These are phyloP conservation scores for Cryphonectria nitschkei DNA, from an alignment of 2,329 filamentous ascomycete genomes.

Conservation along the genomic window DNA sequence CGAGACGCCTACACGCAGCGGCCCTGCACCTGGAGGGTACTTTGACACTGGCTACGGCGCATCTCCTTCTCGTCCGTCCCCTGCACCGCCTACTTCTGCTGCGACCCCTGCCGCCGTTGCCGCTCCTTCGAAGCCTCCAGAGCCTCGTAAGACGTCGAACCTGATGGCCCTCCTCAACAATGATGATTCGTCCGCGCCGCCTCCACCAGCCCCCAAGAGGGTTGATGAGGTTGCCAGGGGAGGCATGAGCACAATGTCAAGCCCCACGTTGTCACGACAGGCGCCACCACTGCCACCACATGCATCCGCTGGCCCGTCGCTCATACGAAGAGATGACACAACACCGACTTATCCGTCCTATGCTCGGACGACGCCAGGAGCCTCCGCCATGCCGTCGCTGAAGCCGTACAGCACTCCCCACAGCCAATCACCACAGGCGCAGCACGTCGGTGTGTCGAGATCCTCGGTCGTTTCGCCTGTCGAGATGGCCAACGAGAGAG, in stretches of 20 bases:
- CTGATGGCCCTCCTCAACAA: constrained; percentile 68
- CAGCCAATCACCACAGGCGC: constrained; percentile 54
- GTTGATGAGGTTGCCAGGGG: constrained; percentile 50
- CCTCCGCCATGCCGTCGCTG: constrained; percentile 56
- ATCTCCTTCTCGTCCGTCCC: constrained; percentile 34
- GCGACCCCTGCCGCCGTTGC: constrained; percentile 45
- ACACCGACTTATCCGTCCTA: constrained; percentile 50
- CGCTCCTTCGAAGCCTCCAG: constrained; percentile 46
- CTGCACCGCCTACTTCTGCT: constrained; percentile 45
- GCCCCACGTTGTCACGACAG: constrained; percentile 54
- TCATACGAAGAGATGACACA: constrained; percentile 53
- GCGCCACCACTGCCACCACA: constrained; percentile 32
- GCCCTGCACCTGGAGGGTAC: constrained; percentile 33
- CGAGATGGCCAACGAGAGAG: constrained; percentile 48
- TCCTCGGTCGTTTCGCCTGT: constrained; percentile 46
- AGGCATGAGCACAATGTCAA: constrained; percentile 49
- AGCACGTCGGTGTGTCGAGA: constrained; percentile 51
- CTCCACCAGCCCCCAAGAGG: constrained; percentile 54
- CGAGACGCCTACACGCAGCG: constrained; percentile 23
- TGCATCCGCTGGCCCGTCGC: constrained; percentile 44
- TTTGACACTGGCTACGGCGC: constrained; percentile 26
- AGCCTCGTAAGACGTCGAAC: constrained; percentile 62
- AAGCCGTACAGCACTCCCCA: constrained; percentile 51
- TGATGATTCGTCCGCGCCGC: constrained; percentile 50
- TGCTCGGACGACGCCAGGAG: constrained; percentile 43